Base-by-base conservation (phyloP, 2,329 filamentous ascomycete species). In the Colletotrichum australisinense region DNA sequence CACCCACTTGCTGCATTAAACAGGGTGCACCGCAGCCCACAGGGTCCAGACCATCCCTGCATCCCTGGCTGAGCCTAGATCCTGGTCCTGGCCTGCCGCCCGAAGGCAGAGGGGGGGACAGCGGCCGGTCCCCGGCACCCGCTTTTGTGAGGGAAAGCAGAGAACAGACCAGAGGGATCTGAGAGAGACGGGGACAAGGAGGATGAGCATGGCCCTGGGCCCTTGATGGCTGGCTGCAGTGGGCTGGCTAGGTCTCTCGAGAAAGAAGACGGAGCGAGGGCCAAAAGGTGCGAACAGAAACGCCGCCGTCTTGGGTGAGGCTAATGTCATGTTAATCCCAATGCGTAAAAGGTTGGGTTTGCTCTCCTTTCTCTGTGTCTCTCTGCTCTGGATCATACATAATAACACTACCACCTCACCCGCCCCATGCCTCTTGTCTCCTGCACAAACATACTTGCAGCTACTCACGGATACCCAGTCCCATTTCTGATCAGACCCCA, bases 41-140 rank as follows among this genome's bases (percentile, higher is more conserved):
- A 70, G 67, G 67, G 70, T 70, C 70, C 70, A 70, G 60, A 56
- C n/a, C 35, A 70, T 62, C 70, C 70, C 67, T 73, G 67, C 70
- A 70, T 64, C 55, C 55, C 35, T 38, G 55, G 59, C 35, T 24
- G 55, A 73, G 67, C 60, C 67, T 62, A 62, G 70, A 70, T 73
- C 59, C 49, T 53, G 65, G 58, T 30, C 63, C 57, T 71, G 60
- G 28, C 55, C 32, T 46, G 28, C 30, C 38, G 52, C 69, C 69
- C 59, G 32, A 60, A 63, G 52, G 26, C 63, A 32, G 53, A 57
- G 24, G 52, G 30, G 30, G 55, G 42, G 42, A 49, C 60, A 63
- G 60, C 42, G 28, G 30, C 60, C 42, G 60, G 28, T 32, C 42
- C 24, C 19, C 14, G 9, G 60, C 46, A 30, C 60, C 60, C 60